Evolutionary conservation across 139 green algal genomes (phyloP), one percentile per base, ranked within the genome.

Genomic region (Tetraselmis chui): DNA sequence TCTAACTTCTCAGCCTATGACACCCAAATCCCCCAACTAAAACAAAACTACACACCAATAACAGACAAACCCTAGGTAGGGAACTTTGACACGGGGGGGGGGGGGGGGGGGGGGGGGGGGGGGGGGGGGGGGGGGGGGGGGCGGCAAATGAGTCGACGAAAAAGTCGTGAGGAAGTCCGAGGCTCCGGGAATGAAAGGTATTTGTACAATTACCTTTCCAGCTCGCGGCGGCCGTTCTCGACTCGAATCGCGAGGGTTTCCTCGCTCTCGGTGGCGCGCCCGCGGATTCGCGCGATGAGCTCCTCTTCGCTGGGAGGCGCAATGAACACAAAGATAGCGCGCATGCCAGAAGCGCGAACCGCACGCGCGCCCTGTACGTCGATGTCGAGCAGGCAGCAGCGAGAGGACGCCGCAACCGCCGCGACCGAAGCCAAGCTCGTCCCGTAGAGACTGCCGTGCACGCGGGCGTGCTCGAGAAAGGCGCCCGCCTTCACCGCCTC

Each of bases 401-500:
- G 88, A 26, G 92, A 92, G 24, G 76, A 29, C 0, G 85, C 83
- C 24, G 92, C 85, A 1, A 97, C 93, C 0, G 78, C 80, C 30
- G 87, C 83, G 27, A 97, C 94, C 11, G 94, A 86, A 18, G 86
- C 83, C 29, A 89, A 30, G 23, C 87, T 92, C 11, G 94, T 97
- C 29, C 94, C 94, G 78, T 97, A 98, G 75, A 94, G 89, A 86
- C 97, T 94, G 79, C 88, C 87, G 87, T 97, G 94, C 80, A 97
- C 94, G n/a, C 91, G 59, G 0, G 94, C 94, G 79, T 95, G 82
- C 88, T 97, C 94, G 78, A 97, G 83, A 77, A 97, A 97, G 75
- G 89, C 83, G 29, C 90, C 93, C 28, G 82, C 86, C 0, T 78
- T 83, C 32, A 97, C 91, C 1, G 88, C 92, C 45, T 86, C 84